A percentile compares a stretch with the other conserved stretches of the same genome.
These are phyloP conservation scores for Cutaneotrichosporon sp. DNA, from an alignment of 1,284 basidiomycete genomes.

Conservation along the genomic window DNA sequence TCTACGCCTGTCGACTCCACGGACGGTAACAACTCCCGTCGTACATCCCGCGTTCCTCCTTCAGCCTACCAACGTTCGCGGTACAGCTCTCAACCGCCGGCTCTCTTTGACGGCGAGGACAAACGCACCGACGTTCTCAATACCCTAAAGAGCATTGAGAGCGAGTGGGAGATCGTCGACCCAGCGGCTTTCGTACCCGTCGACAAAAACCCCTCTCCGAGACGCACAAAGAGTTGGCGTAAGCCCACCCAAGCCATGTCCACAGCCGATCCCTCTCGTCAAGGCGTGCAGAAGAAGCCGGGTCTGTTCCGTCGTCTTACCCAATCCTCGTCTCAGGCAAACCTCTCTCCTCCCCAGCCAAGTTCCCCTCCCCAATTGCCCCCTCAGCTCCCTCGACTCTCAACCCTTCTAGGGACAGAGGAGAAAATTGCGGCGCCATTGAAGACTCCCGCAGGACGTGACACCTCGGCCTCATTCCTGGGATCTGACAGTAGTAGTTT, in stretches of 20 bases:
- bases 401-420: not conserved
- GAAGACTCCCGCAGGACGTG: not conserved
- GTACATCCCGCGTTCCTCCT: not conserved
- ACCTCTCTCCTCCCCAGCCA: not conserved
- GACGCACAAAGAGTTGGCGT: not conserved
- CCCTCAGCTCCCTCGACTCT: constrained; percentile 14
- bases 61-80: not conserved
- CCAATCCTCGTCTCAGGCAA: not conserved
- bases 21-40: not conserved
- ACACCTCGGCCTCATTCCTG: not conserved
- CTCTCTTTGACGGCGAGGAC: constrained; percentile 14
- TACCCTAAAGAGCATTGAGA: constrained; percentile 7
- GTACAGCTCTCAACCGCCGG: not conserved
- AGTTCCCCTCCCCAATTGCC: not conserved
- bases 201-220: not conserved
- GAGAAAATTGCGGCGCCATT: not conserved
- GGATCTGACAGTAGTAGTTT: not conserved
- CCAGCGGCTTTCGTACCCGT: not conserved
- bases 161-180: constrained; percentile 18
- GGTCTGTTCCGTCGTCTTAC: constrained; percentile 16
- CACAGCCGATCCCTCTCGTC: constrained; percentile 2
- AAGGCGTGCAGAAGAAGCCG: constrained; percentile 8
- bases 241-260: constrained; percentile 9
- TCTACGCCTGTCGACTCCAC: not conserved
- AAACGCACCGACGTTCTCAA: constrained; percentile 12